A percentile compares a stretch with the other conserved stretches of the same genome.
phyloP scores from a whole-genome alignment of 108 stramenopile species.

The Cyclotella cryptica region DNA sequence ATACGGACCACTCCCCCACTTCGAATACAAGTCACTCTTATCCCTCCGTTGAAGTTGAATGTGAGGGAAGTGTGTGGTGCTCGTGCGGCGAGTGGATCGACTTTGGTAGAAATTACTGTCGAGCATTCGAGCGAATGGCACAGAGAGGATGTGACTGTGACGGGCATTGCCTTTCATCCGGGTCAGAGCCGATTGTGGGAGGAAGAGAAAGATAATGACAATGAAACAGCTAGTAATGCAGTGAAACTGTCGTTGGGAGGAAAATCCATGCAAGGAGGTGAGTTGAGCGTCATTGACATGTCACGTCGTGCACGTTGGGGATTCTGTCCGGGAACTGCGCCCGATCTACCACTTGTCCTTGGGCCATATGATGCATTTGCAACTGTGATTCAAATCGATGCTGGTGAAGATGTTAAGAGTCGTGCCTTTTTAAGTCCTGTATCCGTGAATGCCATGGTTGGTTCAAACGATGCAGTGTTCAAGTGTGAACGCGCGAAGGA shows the following conservation, averaged over 20 bases:
- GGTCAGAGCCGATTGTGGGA: constrained; percentile 67
- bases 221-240: not conserved
- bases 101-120: constrained; percentile 75
- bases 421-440: constrained; percentile 73
- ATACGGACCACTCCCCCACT: constrained; percentile 40
- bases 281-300: constrained; percentile 75
- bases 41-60: constrained; percentile 32
- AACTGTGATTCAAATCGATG: constrained; percentile 78
- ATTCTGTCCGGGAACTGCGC: constrained; percentile 67
- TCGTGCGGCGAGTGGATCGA: constrained; percentile 62
- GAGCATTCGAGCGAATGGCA: constrained; percentile 74
- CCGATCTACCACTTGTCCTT: constrained; percentile 69
- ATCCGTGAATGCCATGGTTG: constrained; percentile 75
- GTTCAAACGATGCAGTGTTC: not conserved
- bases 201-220: not conserved
- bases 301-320: constrained; percentile 79
- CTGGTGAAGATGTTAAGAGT: constrained; percentile 57
- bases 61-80: constrained; percentile 54
- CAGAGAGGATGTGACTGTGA: constrained; percentile 67
- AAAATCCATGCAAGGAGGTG: constrained; percentile 54
- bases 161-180: constrained; percentile 85
- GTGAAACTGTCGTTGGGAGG: not conserved
- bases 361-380: constrained; percentile 73
- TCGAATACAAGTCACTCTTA: constrained; percentile 30
- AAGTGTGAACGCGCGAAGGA: not conserved